Conservation (phyloP, 176 grass and related monocot genomes). For the Carex littledalei region DNA sequence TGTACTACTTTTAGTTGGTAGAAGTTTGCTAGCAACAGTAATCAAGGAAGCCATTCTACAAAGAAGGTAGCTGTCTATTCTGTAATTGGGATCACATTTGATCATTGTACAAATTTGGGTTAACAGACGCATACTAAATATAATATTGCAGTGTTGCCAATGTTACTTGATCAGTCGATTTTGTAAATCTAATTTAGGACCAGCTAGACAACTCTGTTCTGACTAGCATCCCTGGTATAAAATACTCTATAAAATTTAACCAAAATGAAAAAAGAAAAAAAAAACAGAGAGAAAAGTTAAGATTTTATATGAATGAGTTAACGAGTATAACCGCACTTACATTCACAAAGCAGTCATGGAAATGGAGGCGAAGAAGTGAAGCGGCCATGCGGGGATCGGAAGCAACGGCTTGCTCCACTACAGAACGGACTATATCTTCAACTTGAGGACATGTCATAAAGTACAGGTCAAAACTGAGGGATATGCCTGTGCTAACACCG, state of each 20-base stretch:
- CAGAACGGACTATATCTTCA: constrained; percentile 59
- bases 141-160: neutral
- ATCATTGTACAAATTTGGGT: too few species aligned
- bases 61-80: neutral
- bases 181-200: neutral
- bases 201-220: neutral
- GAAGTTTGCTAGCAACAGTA: neutral
- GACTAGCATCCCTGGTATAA: neutral
- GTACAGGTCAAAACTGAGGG: constrained; percentile 34
- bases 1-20: neutral
- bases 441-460: constrained; percentile 41
- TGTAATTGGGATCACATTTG: neutral
- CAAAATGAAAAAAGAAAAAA: neutral
- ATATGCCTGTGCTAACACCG: constrained; percentile 21
- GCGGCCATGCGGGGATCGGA: constrained; percentile 75
- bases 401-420: constrained; percentile 47
- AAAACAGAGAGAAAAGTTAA: neutral
- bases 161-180: neutral
- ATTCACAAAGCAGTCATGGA: constrained; percentile 56
- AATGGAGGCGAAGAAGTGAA: constrained; percentile 72
- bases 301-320: too few species aligned
- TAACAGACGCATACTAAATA: neutral
- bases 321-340: neutral
- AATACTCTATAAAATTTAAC: neutral
- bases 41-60: neutral